Evolutionary conservation across 805 yeast genomes (phyloP).

Genomic region (Ogataea henricii): DNA sequence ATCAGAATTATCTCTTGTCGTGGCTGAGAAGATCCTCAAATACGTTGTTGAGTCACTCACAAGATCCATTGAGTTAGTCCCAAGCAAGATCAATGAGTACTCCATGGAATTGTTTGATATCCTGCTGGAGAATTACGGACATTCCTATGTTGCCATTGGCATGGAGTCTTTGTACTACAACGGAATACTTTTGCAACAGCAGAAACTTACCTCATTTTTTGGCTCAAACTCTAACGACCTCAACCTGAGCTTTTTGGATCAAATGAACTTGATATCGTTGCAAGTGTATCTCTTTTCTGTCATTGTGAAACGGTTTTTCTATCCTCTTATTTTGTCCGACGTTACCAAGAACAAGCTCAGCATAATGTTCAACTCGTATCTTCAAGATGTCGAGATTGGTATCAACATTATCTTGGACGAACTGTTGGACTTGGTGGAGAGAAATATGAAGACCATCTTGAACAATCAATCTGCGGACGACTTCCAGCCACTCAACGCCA

Average conservation of each 20-base stretch:
- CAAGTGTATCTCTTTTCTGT: slow-evolving; percentile 63
- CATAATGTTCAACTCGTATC: slow-evolving; percentile 27
- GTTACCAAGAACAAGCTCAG: slow-evolving; percentile 20
- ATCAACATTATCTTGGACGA: slow-evolving; percentile 65
- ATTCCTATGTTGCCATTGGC: slow-evolving; percentile 71
- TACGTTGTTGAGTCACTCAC: slow-evolving; percentile 77
- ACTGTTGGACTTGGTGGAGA: slow-evolving; percentile 52
- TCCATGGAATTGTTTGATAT: slow-evolving; percentile 69
- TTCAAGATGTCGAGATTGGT: slow-evolving; percentile 52
- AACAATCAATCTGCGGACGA: slow-evolving; percentile 72
- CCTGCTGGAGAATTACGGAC: slow-evolving; percentile 68
- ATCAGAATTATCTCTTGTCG: slow-evolving; percentile 39
- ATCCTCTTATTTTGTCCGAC: slow-evolving; percentile 59
- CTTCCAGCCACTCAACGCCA: slow-evolving; percentile 40
- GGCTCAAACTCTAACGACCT: slow-evolving; percentile 23
- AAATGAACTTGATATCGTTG: slow-evolving; percentile 26
- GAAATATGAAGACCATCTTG: slow-evolving; percentile 50
- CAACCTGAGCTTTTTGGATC: slow-evolving; percentile 24
- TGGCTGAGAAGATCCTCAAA: slow-evolving; percentile 65
- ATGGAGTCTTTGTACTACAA: slow-evolving; percentile 63
- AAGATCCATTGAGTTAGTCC: slow-evolving; percentile 71
- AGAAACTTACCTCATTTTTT: slow-evolving; percentile 29
- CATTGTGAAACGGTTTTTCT: slow-evolving; percentile 69
- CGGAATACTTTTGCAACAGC: slow-evolving; percentile 31
- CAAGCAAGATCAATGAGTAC: slow-evolving; percentile 60